A percentile compares a stretch with the other conserved stretches of the same genome.
phyloP scores from a whole-genome alignment of 257 asterid genomes.

The Solanum microdontum region DNA sequence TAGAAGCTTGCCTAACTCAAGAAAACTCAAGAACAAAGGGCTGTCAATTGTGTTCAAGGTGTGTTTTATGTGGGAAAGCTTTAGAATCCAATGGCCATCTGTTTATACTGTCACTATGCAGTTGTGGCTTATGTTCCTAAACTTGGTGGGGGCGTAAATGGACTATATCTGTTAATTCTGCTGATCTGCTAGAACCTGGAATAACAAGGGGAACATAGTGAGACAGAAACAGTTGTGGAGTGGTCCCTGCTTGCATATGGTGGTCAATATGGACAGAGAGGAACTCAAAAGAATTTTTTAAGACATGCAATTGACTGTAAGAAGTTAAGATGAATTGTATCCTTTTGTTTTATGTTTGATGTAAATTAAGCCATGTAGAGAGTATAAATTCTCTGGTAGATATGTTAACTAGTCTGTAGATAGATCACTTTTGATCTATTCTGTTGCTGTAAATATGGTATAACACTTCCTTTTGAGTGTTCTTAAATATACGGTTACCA shows the following conservation, averaged over 20 bases:
- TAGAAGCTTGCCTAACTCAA: background rate
- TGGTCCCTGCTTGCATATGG: background rate
- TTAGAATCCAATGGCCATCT: background rate
- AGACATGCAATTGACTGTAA: background rate
- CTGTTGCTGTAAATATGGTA: background rate
- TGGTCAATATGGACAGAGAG: background rate
- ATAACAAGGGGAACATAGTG: background rate
- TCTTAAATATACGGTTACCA: background rate
- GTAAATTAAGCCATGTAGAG: background rate
- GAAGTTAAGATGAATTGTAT: background rate
- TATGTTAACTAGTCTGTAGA: background rate
- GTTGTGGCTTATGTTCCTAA: background rate
- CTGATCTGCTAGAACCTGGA: background rate
- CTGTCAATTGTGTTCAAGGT: background rate
- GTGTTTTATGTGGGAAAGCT: background rate
- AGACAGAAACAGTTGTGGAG: background rate
- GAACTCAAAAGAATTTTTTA: background rate
- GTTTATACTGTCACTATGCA: background rate
- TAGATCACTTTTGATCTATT: background rate
- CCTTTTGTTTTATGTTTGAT: background rate
- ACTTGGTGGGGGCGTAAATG: background rate
- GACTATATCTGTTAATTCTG: background rate
- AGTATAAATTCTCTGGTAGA: background rate
- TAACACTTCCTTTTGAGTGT: background rate
- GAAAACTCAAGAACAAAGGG: background rate